Percentiles rank a stretch among this genome's conserved stretches.
Conservation (phyloP, 2,329 filamentous ascomycete genomes). For the Pleoardoris graminearum region DNA sequence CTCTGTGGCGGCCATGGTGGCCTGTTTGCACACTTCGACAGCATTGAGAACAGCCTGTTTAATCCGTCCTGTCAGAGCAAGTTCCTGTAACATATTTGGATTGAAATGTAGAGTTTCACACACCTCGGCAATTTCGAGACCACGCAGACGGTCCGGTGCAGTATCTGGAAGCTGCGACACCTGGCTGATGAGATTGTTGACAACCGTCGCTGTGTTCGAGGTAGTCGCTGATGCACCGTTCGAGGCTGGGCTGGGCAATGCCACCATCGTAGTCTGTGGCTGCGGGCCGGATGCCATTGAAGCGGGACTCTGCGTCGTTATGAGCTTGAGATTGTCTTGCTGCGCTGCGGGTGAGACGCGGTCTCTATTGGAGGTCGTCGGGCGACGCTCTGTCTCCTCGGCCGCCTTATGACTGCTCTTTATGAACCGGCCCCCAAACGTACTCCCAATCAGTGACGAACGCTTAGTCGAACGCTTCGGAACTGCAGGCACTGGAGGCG, state of each 20-base stretch:
- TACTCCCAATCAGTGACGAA: slow-evolving; percentile 21
- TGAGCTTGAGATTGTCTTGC: neutral
- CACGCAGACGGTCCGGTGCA: slow-evolving; percentile 20
- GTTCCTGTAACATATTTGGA: slow-evolving; percentile 6
- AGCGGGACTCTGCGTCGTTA: neutral
- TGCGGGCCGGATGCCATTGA: neutral
- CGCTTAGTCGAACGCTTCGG: slow-evolving; percentile 23
- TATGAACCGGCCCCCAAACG: slow-evolving; percentile 26
- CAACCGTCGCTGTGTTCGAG: slow-evolving; percentile 9
- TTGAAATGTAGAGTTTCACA: slow-evolving; percentile 11
- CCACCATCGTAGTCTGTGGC: neutral
- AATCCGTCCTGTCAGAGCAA: slow-evolving; percentile 16
- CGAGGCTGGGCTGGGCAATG: neutral
- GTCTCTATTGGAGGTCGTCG: neutral
- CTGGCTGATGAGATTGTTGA: slow-evolving; percentile 20
- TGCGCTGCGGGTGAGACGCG: neutral
- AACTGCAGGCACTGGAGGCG: slow-evolving; percentile 5
- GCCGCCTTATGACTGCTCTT: slow-evolving; percentile 12
- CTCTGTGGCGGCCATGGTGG: slow-evolving; percentile 21
- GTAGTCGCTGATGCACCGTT: neutral
- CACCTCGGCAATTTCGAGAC: slow-evolving; percentile 33
- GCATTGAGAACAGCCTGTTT: slow-evolving; percentile 28
- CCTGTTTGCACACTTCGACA: slow-evolving; percentile 22
- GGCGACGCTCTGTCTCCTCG: slow-evolving; percentile 7
- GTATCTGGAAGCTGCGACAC: slow-evolving; percentile 14